Evolutionary conservation across 495 filamentous ascomycete genomes (phyloP), one percentile per base, ranked within the genome.

Genomic region (Xylaria venustula): DNA sequence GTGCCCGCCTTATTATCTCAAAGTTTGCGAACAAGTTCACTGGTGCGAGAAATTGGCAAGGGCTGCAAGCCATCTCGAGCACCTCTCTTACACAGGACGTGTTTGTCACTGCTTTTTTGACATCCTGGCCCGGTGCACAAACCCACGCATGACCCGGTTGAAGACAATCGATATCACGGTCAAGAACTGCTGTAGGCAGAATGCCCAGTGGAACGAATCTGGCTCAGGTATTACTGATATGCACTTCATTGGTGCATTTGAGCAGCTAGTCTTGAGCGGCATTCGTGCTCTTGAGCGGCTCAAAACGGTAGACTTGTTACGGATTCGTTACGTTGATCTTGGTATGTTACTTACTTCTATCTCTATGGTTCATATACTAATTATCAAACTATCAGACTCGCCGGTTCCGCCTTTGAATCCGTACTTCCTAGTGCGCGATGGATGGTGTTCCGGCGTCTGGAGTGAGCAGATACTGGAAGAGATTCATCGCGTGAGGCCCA

Each of bases 261-360:
- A 90, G 68, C 73, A 79, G 45, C 75, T 90, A 14, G 82, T 89
- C 22, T 40, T 88, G 2, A 78, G 79, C 9, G 85, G 81, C 11
- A 80, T 89, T n/a, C 74, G 80, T 22, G 76, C 83, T 22, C 71
- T 90, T 14, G 75, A 79, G 9, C 69, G 74, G 15, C 79, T 88
- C 54, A 76, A 76, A 37, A 68, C 71, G 7, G 72, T 91, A 14
- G 69, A 83, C 23, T 81, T 81, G 65, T 71, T 91, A 23, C 77
- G 87, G 55, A 88, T 91, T 63, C 85, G 87, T 52, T 90, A 87
- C 67, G 83, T 91, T 23, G 88, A 91, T 67, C 79, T 90, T 2
- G 87, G 87, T 81, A 78, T 74, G 68, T 77, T 20, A 23, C 28
- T 25, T 17, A 26, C 47, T 32, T n/a, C 34, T 67, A 68, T 47